A percentile compares a stretch with the other conserved stretches of the same genome.
phyloP scores from a whole-genome alignment of 441 rosid genomes.

The Breynia disticha region DNA sequence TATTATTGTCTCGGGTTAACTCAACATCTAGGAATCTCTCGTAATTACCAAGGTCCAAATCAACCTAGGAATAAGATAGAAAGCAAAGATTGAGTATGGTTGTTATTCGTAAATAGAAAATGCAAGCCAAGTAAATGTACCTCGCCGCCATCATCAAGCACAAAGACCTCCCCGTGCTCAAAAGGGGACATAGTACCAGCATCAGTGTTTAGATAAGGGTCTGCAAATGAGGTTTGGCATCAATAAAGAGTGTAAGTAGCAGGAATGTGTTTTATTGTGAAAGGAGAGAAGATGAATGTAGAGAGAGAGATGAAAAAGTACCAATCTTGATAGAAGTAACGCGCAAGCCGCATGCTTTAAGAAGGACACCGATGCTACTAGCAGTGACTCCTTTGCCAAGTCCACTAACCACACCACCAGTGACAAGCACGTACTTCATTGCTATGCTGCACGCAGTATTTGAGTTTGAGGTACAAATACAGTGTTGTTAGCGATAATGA shows the following conservation, averaged over 20 bases:
- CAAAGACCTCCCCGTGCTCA: slow-evolving; percentile 98
- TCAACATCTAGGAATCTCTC: slow-evolving; percentile 80
- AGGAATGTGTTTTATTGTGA: no score
- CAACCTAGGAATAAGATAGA: slow-evolving; percentile 45
- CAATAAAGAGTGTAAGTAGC: background rate
- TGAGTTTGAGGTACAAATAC: slow-evolving; percentile 3
- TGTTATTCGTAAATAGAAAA: background rate
- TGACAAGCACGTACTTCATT: slow-evolving; percentile 86
- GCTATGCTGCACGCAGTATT: slow-evolving; percentile 12
- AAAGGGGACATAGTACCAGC: slow-evolving; percentile 99
- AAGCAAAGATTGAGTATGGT: background rate
- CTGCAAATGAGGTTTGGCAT: slow-evolving; percentile 21
- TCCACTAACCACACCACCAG: slow-evolving; percentile 45
- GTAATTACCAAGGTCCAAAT: slow-evolving; percentile 97
- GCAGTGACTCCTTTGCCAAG: background rate
- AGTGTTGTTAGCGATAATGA: background rate
- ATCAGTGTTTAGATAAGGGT: slow-evolving; percentile 93
- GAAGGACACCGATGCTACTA: background rate
- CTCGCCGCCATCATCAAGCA: slow-evolving; percentile 97
- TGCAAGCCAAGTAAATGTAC: slow-evolving; percentile 24
- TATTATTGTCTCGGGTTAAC: slow-evolving; percentile 78
- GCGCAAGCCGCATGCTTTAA: slow-evolving; percentile 1
- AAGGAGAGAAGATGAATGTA: background rate
- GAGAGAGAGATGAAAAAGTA: slow-evolving; percentile 14
- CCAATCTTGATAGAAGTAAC: slow-evolving; percentile 84